Conservation (phyloP, 805 yeast species). For the Danielia reshetovae region DNA sequence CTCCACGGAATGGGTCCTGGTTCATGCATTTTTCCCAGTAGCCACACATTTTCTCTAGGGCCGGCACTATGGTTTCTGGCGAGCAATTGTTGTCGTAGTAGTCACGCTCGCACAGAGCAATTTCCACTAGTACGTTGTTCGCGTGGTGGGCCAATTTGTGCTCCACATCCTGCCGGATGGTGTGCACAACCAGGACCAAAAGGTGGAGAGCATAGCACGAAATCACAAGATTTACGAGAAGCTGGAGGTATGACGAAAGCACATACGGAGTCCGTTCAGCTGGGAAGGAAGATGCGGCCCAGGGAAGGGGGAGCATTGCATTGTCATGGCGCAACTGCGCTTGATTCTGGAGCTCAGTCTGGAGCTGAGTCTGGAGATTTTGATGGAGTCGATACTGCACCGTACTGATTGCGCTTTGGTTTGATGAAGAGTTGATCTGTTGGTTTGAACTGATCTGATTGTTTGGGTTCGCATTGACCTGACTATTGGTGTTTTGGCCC, state of each 20-base stretch:
- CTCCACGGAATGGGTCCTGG: conserved; percentile 46
- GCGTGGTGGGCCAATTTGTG: conserved; percentile 47
- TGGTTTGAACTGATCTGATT: too few relatives aligned
- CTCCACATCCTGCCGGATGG: conserved; percentile 53
- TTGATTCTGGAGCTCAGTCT: too few relatives aligned
- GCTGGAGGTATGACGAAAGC: conserved; percentile 59
- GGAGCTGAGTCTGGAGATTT: too few relatives aligned
- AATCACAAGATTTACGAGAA: conserved; percentile 47
- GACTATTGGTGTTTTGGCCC: neutral
- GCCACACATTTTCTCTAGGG: conserved; percentile 51
- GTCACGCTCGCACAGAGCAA: conserved; percentile 48
- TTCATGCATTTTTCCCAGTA: conserved; percentile 67
- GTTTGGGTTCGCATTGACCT: too few relatives aligned
- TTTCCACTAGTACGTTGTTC: conserved; percentile 44
- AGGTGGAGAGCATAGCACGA: conserved; percentile 43
- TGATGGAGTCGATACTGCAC: too few relatives aligned
- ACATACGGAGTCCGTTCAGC: conserved; percentile 52
- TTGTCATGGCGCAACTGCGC: too few relatives aligned
- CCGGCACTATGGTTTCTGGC: conserved; percentile 54
- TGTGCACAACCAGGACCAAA: conserved; percentile 38
- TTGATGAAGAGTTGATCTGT: too few relatives aligned
- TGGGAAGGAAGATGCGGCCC: conserved; percentile 52
- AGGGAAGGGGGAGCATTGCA: conserved; percentile 49
- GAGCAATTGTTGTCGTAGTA: conserved; percentile 56
- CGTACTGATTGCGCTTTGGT: too few relatives aligned